Percentiles rank a stretch among this genome's conserved stretches.
Conservation (phyloP, 352 stramenopile species). For the Phytophthora podocarpi region DNA sequence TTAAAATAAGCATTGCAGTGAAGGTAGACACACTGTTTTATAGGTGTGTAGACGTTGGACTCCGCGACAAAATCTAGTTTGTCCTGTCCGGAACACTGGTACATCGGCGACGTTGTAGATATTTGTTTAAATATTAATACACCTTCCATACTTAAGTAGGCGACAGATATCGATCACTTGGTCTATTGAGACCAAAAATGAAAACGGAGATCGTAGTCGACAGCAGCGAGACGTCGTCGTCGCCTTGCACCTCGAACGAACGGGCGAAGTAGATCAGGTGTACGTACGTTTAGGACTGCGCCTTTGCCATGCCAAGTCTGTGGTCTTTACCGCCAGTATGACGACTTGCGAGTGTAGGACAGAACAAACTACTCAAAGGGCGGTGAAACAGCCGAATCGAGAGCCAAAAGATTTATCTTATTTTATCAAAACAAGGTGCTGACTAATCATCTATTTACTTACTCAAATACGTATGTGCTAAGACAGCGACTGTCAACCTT, state of each 20-base stretch:
- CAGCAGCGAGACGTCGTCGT: background rate
- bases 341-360: slow-evolving; percentile 13
- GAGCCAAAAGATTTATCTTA: background rate
- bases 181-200: background rate
- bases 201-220: background rate
- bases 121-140: too few species aligned
- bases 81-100: background rate
- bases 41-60: slow-evolving; percentile 17
- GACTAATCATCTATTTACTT: too few species aligned
- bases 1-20: too few species aligned
- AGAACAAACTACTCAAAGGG: background rate
- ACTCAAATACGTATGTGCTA: too few species aligned
- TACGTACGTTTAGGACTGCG: too few species aligned
- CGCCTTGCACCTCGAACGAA: background rate
- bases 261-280: slow-evolving; percentile 1
- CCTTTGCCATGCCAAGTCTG: background rate
- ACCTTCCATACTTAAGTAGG: too few species aligned
- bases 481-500: too few species aligned
- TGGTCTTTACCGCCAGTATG: slow-evolving; percentile 19
- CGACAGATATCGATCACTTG: too few species aligned
- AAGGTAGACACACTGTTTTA: background rate
- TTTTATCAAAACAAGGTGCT: background rate
- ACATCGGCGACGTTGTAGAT: too few species aligned
- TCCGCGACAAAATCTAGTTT: slow-evolving; percentile 12
- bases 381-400: background rate